phyloP scores from a whole-genome alignment of 202 grass and related monocot genomes.

The Saccharum hybrid region DNA sequence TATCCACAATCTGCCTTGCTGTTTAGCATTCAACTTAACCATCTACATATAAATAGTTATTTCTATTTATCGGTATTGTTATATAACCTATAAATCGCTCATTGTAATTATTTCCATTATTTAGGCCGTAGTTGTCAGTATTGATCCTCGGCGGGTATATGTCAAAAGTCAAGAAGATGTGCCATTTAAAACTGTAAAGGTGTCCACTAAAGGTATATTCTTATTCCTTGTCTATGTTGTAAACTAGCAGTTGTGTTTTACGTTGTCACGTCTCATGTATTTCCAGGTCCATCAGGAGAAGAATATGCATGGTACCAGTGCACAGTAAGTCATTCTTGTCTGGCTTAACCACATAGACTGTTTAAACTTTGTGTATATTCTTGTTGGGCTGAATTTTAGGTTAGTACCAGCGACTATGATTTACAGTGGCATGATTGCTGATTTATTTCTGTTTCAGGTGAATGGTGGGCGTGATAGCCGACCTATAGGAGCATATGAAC shows the following conservation, averaged over 20 bases:
- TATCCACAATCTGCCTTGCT: background rate
- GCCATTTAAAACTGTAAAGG: slow-evolving; percentile 77
- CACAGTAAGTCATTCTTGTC: slow-evolving; percentile 58
- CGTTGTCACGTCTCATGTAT: slow-evolving; percentile 42
- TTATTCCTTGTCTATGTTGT: slow-evolving; percentile 34
- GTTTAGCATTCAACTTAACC: slow-evolving; percentile 1
- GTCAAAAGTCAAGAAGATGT: slow-evolving; percentile 84
- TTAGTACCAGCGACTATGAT: background rate
- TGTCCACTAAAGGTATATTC: slow-evolving; percentile 73
- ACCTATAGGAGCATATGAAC: slow-evolving; percentile 90
- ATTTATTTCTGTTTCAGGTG: slow-evolving; percentile 56
- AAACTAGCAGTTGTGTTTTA: slow-evolving; percentile 30
- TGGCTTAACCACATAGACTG: slow-evolving; percentile 24
- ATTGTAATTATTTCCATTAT: slow-evolving; percentile 50
- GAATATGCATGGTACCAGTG: slow-evolving; percentile 99
- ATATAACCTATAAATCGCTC: slow-evolving; percentile 16
- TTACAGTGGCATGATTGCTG: background rate
- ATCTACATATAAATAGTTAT: background rate
- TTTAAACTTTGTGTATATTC: slow-evolving; percentile 4
- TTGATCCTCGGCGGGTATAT: slow-evolving; percentile 91
- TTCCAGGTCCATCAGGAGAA: slow-evolving; percentile 83
- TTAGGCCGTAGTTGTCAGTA: slow-evolving; percentile 98
- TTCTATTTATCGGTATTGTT: background rate
- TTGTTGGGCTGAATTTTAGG: slow-evolving; percentile 19
- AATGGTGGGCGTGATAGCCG: slow-evolving; percentile 86